These are phyloP conservation scores for Aspergillus novofumigatus DNA, from an alignment of 2,329 filamentous ascomycete species.

Conservation along the genomic window DNA sequence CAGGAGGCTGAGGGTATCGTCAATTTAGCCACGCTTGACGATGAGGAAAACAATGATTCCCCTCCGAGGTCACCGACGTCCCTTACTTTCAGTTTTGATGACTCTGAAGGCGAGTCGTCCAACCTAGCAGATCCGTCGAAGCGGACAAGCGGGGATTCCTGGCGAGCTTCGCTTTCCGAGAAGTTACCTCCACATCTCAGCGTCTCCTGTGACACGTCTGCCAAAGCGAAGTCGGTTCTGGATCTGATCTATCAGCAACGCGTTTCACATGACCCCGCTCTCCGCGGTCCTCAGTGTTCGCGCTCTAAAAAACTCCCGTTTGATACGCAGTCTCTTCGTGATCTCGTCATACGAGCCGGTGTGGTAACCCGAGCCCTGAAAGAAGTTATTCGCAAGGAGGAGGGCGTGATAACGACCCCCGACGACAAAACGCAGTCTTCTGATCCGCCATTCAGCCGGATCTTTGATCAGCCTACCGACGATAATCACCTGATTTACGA, in stretches of 20 bases:
- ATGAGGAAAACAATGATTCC: slow-evolving; percentile 51
- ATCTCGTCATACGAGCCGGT: slow-evolving; percentile 53
- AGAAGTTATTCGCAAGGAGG: slow-evolving; percentile 47
- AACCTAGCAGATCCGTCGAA: slow-evolving; percentile 28
- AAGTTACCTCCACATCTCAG: slow-evolving; percentile 24
- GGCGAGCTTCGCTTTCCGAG: slow-evolving; percentile 25
- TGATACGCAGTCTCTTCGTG: slow-evolving; percentile 60
- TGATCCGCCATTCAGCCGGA: slow-evolving; percentile 46
- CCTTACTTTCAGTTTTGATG: slow-evolving; percentile 55
- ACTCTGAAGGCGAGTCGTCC: slow-evolving; percentile 51
- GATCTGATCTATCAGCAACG: slow-evolving; percentile 55
- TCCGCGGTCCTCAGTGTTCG: slow-evolving; percentile 21
- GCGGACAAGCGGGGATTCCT: slow-evolving; percentile 28
- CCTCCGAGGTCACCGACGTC: slow-evolving; percentile 53
- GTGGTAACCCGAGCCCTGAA: slow-evolving; percentile 48
- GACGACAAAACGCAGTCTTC: slow-evolving; percentile 26
- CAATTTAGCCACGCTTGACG: slow-evolving; percentile 61
- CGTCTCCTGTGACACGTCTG: slow-evolving; percentile 47
- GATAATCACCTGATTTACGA: slow-evolving; percentile 29
- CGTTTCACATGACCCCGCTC: slow-evolving; percentile 26
- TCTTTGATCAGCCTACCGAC: slow-evolving; percentile 41
- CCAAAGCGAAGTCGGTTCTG: slow-evolving; percentile 59
- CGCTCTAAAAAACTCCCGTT: slow-evolving; percentile 56
- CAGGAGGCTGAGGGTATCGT: slow-evolving; percentile 65
- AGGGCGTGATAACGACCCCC: slow-evolving; percentile 38